Conservation (phyloP, 352 stramenopile genomes). For the Blastocystis sp. region DNA sequence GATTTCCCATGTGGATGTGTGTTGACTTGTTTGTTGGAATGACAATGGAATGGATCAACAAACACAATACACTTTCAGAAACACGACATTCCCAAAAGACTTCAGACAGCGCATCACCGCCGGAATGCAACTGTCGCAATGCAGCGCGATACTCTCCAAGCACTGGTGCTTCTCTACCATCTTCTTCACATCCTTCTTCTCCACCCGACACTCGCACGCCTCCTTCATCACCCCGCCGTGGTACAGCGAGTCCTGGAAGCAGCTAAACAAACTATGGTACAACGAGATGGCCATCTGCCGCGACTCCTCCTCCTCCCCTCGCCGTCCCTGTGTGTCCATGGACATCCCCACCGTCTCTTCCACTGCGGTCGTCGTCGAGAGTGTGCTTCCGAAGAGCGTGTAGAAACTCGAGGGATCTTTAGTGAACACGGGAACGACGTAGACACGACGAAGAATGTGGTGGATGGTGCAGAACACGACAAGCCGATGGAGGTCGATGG, state of each 20-base stretch:
- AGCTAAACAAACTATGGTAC: constrained; percentile 7
- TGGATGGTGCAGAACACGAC: constrained; percentile 44
- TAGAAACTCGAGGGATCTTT: not conserved
- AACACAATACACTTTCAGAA: constrained; percentile 37
- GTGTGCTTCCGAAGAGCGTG: not conserved
- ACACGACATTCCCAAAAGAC: not conserved
- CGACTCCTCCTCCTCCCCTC: not conserved
- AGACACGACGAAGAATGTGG: constrained; percentile 14
- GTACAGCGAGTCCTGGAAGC: constrained; percentile 21
- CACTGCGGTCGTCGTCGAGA: not conserved
- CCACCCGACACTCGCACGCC: too few species aligned
- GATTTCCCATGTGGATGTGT: not conserved
- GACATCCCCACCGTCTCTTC: constrained; percentile 36
- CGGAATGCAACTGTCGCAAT: constrained; percentile 36
- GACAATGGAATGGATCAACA: not conserved
- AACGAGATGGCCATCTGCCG: too few species aligned
- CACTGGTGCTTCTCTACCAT: constrained; percentile 6
- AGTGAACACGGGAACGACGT: not conserved
- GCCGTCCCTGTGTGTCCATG: not conserved
- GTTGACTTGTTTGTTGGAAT: not conserved
- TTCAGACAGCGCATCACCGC: constrained; percentile 25
- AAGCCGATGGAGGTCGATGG: constrained; percentile 17
- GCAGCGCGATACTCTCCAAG: constrained; percentile 27
- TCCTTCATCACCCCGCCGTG: too few species aligned
- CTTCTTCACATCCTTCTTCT: too few species aligned